These are phyloP conservation scores for Neonectria magnoliae DNA, from an alignment of 2,329 filamentous ascomycete genomes.

Conservation along the genomic window DNA sequence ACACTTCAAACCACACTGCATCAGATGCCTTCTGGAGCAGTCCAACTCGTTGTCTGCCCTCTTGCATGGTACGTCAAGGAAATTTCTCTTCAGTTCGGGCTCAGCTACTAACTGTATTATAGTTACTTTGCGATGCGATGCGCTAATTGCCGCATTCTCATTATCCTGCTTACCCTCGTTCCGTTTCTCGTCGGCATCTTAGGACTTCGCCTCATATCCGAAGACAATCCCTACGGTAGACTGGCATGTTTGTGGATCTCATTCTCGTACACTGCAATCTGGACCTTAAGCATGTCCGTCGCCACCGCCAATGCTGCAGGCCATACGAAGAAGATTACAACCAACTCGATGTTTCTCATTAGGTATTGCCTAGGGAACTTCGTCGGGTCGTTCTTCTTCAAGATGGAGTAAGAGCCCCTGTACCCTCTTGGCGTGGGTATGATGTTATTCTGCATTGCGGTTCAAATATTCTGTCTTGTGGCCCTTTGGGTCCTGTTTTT, in stretches of 20 bases:
- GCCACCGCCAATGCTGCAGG: constrained; percentile 44
- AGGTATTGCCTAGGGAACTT: constrained; percentile 54
- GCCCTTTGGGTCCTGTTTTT: constrained; percentile 25
- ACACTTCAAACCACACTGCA: constrained; percentile 28
- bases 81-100: neutral
- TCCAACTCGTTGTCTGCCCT: constrained; percentile 26
- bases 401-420: constrained; percentile 31
- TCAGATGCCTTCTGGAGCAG: constrained; percentile 34
- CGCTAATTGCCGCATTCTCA: constrained; percentile 21
- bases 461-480: constrained; percentile 21
- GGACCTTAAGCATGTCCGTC: constrained; percentile 41
- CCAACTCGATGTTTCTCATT: constrained; percentile 58
- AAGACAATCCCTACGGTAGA: constrained; percentile 29
- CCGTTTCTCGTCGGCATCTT: constrained; percentile 30
- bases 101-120: neutral
- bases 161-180: constrained; percentile 23
- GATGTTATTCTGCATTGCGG: constrained; percentile 34
- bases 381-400: constrained; percentile 54
- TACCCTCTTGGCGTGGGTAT: constrained; percentile 30
- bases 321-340: constrained; percentile 53
- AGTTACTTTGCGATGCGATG: constrained; percentile 29
- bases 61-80: constrained; percentile 30
- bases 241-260: constrained; percentile 43
- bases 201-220: constrained; percentile 23
- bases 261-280: constrained; percentile 40